These are phyloP conservation scores for Podila horticola DNA, from an alignment of 192 early-diverging fungal species.

Conservation along the genomic window DNA sequence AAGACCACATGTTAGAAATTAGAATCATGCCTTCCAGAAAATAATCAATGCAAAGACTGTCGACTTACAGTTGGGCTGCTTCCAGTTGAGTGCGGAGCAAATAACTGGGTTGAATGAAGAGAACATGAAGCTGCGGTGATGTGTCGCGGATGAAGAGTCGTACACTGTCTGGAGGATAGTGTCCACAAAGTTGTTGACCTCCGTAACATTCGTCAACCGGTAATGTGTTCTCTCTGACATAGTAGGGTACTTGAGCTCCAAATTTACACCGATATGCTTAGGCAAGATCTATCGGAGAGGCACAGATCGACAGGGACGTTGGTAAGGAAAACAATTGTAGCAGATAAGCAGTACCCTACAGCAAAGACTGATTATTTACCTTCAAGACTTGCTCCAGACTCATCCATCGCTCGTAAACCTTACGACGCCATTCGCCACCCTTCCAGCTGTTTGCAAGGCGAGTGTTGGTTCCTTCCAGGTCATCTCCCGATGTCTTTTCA, in stretches of 20 bases:
- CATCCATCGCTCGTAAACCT: slow-evolving; percentile 55
- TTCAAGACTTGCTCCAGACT: slow-evolving; percentile 79
- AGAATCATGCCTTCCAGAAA: too few relatives aligned
- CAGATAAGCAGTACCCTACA: too few relatives aligned
- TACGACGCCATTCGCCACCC: slow-evolving; percentile 40
- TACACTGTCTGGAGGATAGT: slow-evolving; percentile 88
- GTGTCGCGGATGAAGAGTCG: slow-evolving; percentile 65
- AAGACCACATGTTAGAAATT: too few relatives aligned
- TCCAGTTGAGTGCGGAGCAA: slow-evolving; percentile 97
- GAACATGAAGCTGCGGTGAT: slow-evolving; percentile 71
- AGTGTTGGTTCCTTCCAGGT: slow-evolving; percentile 20
- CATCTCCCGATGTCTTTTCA: slow-evolving; percentile 19
- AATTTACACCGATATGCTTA: slow-evolving; percentile 77
- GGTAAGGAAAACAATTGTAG: too few relatives aligned
- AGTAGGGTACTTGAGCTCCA: slow-evolving; percentile 93
- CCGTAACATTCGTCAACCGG: slow-evolving; percentile 66
- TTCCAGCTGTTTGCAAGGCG: slow-evolving; percentile 25
- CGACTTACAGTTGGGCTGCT: slow-evolving; percentile 94
- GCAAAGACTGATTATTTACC: too few relatives aligned
- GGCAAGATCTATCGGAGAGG: slow-evolving; percentile 67
- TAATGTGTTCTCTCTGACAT: slow-evolving; percentile 61
- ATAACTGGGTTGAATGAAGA: slow-evolving; percentile 91
- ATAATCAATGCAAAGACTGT: background rate
- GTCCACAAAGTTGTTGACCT: slow-evolving; percentile 90
- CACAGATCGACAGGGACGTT: background rate